Evolutionary conservation across 1,139 yeast genomes (phyloP).

Genomic region (Taphrina pruni): DNA sequence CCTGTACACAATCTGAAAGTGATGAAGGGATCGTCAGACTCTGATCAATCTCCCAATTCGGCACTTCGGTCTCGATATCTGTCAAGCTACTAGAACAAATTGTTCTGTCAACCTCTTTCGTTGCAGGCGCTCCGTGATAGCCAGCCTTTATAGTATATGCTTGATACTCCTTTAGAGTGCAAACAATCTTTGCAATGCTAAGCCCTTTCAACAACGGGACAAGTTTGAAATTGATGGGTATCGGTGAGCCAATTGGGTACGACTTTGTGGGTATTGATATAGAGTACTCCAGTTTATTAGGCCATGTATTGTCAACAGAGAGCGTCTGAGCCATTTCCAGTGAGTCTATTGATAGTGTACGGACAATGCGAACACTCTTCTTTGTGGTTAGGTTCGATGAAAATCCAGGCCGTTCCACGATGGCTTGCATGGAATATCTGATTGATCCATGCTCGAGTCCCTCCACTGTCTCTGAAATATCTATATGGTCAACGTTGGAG

Average conservation of each 20-base stretch:
- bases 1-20: slow-evolving; percentile 79
- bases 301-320: slow-evolving; percentile 96
- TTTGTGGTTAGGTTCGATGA: slow-evolving; percentile 68
- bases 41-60: slow-evolving; percentile 71
- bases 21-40: slow-evolving; percentile 70
- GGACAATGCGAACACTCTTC: slow-evolving; percentile 78
- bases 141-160: slow-evolving; percentile 67
- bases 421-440: slow-evolving; percentile 78
- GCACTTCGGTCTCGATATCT: slow-evolving; percentile 60
- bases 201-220: slow-evolving; percentile 85
- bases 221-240: slow-evolving; percentile 71
- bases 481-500: slow-evolving; percentile 44
- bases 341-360: slow-evolving; percentile 87
- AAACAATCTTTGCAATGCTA: slow-evolving; percentile 70
- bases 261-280: slow-evolving; percentile 88
- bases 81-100: slow-evolving; percentile 53
- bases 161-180: slow-evolving; percentile 70
- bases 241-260: slow-evolving; percentile 81
- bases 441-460: slow-evolving; percentile 85
- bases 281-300: slow-evolving; percentile 86
- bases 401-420: slow-evolving; percentile 82
- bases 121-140: slow-evolving; percentile 46
- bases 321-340: slow-evolving; percentile 89
- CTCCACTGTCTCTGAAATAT: slow-evolving; percentile 84
- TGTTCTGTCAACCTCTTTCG: slow-evolving; percentile 50